Evolutionary conservation across 805 yeast genomes (phyloP).

Genomic region (Jamesozyma lodderae): DNA sequence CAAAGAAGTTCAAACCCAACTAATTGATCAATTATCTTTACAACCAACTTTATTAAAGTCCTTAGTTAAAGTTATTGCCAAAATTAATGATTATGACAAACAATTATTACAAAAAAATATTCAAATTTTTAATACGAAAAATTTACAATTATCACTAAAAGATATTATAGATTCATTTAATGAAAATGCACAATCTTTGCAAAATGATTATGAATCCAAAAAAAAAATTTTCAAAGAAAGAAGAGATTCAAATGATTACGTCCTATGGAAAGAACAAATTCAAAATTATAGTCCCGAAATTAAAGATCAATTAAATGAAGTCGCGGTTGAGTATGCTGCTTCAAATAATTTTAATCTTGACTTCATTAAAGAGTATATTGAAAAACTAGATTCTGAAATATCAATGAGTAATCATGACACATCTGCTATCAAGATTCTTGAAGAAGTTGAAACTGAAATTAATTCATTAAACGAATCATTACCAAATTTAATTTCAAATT

Average conservation of each 20-base stretch:
- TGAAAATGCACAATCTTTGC: slow-evolving; percentile 23
- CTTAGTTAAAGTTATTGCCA: slow-evolving; percentile 15
- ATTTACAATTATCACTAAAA: slow-evolving; percentile 30
- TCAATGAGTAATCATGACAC: slow-evolving; percentile 31
- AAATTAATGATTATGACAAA: slow-evolving; percentile 22
- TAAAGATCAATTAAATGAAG: slow-evolving; percentile 31
- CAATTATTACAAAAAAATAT: slow-evolving; percentile 24
- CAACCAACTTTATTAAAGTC: slow-evolving; percentile 20
- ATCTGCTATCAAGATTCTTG: slow-evolving; percentile 31
- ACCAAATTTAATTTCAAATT: slow-evolving; percentile 15
- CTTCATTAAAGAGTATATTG: slow-evolving; percentile 34
- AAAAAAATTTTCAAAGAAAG: slow-evolving; percentile 23
- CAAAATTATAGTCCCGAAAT: slow-evolving; percentile 33
- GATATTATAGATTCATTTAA: slow-evolving; percentile 26
- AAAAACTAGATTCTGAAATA: slow-evolving; percentile 40
- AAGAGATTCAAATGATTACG: slow-evolving; percentile 21
- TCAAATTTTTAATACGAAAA: slow-evolving; percentile 32
- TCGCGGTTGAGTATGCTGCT: slow-evolving; percentile 34
- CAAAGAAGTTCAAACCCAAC: slow-evolving; percentile 26
- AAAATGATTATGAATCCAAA: slow-evolving; percentile 21
- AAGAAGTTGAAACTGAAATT: slow-evolving; percentile 21
- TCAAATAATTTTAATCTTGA: slow-evolving; percentile 33
- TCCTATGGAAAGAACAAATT: slow-evolving; percentile 25
- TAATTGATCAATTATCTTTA: slow-evolving; percentile 13
- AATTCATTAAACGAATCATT: slow-evolving; percentile 13